These are phyloP conservation scores for Comarum palustre DNA, from an alignment of 306 rosid species.

Conservation along the genomic window DNA sequence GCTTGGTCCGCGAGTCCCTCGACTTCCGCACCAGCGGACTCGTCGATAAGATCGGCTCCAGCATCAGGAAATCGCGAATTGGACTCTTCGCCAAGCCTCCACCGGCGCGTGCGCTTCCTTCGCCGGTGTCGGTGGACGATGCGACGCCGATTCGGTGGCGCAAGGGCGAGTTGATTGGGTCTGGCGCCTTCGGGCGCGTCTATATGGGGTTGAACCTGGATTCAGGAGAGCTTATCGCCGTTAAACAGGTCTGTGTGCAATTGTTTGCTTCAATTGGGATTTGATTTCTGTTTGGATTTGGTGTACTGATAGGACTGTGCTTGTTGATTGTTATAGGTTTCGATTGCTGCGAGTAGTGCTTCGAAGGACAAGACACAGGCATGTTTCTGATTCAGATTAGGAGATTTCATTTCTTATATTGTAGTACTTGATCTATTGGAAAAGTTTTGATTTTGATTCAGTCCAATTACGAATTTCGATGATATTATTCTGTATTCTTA, in stretches of 20 bases:
- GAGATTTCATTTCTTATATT: neutral
- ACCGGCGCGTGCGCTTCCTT: conserved; percentile 39
- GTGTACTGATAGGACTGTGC: neutral
- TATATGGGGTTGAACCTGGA: conserved; percentile 97
- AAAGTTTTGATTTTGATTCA: neutral
- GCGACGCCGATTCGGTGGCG: conserved; percentile 81
- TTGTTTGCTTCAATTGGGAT: neutral
- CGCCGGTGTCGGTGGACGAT: conserved; percentile 24
- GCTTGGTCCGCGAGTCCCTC: conserved; percentile 79
- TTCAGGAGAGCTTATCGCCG: conserved; percentile 89
- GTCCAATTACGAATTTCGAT: neutral
- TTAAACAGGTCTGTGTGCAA: conserved; percentile 58
- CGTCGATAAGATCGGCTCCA: conserved; percentile 69
- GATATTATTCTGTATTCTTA: neutral
- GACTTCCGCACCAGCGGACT: conserved; percentile 58
- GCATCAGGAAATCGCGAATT: conserved; percentile 69
- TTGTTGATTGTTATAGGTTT: conserved; percentile 49
- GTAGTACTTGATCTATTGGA: neutral
- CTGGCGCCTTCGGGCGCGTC: conserved; percentile 84
- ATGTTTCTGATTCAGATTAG: neutral
- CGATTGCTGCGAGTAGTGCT: conserved; percentile 65
- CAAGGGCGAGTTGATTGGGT: conserved; percentile 82
- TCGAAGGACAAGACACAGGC: conserved; percentile 80
- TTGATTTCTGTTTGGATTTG: conserved; percentile 8
- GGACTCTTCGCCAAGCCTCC: conserved; percentile 53